Evolutionary conservation across 176 grass and related monocot genomes (phyloP).

Genomic region (Secale cereale): DNA sequence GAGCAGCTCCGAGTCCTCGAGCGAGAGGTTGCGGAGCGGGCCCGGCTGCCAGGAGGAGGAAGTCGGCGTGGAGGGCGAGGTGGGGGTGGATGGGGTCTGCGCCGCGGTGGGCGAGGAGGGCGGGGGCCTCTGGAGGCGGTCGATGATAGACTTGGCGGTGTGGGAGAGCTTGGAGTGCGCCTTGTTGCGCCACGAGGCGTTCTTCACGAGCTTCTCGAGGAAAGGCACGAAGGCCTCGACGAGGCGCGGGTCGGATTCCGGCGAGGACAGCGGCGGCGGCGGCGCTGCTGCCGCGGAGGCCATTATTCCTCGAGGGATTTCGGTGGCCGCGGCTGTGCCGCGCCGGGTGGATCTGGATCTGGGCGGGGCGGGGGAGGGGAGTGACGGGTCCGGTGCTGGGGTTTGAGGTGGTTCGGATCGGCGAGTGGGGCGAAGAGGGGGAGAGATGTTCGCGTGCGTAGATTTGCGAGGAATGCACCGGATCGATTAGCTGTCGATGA

Average conservation of each 20-base stretch:
- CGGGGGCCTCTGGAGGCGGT: conserved; percentile 54
- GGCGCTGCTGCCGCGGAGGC: conserved; percentile 14
- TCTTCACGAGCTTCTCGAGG: conserved; percentile 95
- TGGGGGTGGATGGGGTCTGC: conserved; percentile 39
- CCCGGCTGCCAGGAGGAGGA: conserved; percentile 79
- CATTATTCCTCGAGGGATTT: conserved; percentile 40
- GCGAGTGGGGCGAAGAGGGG: conserved; percentile 3
- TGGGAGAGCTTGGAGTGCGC: conserved; percentile 98
- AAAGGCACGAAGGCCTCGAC: conserved; percentile 65
- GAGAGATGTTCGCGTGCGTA: conserved; percentile 32
- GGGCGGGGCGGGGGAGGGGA: conserved; percentile 19
- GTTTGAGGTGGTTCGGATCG: conserved; percentile 57
- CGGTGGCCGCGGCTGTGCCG: conserved; percentile 40
- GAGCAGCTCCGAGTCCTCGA: conserved; percentile 78
- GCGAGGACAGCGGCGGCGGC: conserved; percentile 32
- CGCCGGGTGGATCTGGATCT: conserved; percentile 67
- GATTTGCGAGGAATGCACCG: conserved; percentile 25
- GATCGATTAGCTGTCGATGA: not conserved
- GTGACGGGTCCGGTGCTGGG: not conserved
- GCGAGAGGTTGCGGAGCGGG: conserved; percentile 69
- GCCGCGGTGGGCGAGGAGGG: conserved; percentile 13
- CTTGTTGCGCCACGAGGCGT: conserved; percentile 93
- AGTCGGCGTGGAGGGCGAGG: conserved; percentile 58
- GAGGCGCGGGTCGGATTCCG: conserved; percentile 74
- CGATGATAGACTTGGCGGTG: conserved; percentile 91